These are phyloP conservation scores for Penicillium sp. DNA, from an alignment of 2,329 filamentous ascomycete genomes.

Conservation along the genomic window DNA sequence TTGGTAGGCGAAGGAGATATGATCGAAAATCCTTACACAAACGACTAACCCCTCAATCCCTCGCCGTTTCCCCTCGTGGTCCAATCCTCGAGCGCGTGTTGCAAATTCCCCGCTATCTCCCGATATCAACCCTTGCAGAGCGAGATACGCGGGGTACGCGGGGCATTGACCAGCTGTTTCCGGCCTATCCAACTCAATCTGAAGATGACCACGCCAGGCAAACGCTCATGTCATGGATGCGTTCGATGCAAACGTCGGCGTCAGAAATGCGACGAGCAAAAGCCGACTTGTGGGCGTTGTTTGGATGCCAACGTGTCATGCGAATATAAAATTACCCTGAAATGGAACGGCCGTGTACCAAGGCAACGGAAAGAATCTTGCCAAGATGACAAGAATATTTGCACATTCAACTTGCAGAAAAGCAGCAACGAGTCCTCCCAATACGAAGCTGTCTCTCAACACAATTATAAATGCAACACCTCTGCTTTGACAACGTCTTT, in stretches of 20 bases:
- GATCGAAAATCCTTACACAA: neutral
- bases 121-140: neutral
- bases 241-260: conserved; percentile 28
- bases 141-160: neutral
- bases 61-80: neutral
- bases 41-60: neutral
- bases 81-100: neutral
- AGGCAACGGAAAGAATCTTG: conserved; percentile 1
- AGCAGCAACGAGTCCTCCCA: neutral
- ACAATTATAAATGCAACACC: neutral
- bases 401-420: neutral
- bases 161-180: neutral
- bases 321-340: conserved; percentile 24
- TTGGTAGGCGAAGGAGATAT: conserved; percentile 3
- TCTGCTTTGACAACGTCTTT: neutral
- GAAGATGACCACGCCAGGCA: conserved; percentile 1
- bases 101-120: neutral
- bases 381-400: neutral
- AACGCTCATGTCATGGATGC: conserved; percentile 25
- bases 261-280: conserved; percentile 30
- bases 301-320: conserved; percentile 18
- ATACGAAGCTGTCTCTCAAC: neutral
- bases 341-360: conserved; percentile 28
- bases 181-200: neutral
- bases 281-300: conserved; percentile 26